A percentile compares a stretch with the other conserved stretches of the same genome.
These are phyloP conservation scores for Neurospora crassa DNA, from an alignment of 2,329 filamentous ascomycete species.

Conservation along the genomic window DNA sequence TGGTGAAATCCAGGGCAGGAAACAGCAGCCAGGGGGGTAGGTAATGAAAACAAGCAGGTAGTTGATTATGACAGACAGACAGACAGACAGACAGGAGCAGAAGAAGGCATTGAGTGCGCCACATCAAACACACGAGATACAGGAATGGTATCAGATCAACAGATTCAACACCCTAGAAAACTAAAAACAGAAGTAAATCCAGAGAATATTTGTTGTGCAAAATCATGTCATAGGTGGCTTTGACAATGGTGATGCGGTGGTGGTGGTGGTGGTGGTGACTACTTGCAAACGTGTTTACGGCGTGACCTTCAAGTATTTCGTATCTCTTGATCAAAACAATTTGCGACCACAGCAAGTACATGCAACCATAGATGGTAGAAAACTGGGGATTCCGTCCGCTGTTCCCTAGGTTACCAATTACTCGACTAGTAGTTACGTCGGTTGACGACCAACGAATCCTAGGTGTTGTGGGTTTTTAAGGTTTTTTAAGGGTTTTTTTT, in stretches of 20 bases:
- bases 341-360: not conserved
- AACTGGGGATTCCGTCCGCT: not conserved
- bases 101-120: not conserved
- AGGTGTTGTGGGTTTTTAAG: no score
- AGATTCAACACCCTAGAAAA: not conserved
- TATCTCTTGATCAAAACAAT: not conserved
- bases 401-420: not conserved
- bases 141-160: not conserved
- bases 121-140: not conserved
- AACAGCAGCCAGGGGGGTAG: not conserved
- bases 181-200: not conserved
- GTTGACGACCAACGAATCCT: no score
- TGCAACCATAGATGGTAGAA: not conserved
- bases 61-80: not conserved
- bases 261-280: not conserved
- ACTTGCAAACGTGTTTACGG: not conserved
- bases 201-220: not conserved
- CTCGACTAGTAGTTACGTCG: no score
- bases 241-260: not conserved
- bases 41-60: not conserved
- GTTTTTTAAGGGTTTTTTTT: no score
- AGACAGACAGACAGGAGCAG: not conserved
- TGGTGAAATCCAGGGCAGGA: slow-evolving; percentile 24
- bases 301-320: not conserved
- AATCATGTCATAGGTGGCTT: not conserved